phyloP scores from a whole-genome alignment of 768 basidiomycete genomes.

The Psilocybe tampanensis region DNA sequence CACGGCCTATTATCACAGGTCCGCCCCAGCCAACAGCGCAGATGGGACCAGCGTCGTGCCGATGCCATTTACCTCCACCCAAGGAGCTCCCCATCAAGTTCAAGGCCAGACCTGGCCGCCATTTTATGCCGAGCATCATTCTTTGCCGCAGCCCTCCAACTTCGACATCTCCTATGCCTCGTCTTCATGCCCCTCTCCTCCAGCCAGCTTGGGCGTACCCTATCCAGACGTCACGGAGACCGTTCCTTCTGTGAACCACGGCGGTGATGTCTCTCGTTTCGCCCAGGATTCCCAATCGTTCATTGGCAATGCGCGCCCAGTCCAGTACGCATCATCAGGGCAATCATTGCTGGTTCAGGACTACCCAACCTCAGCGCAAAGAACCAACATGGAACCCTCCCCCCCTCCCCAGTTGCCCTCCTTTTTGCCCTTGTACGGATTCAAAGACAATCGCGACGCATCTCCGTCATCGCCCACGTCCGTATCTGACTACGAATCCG shows the following conservation, averaged over 20 bases:
- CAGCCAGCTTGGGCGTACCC: background rate
- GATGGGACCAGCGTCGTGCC: background rate
- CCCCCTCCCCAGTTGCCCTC: constrained; percentile 8
- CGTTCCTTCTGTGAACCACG: background rate
- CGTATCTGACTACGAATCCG: constrained; percentile 16
- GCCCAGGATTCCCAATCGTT: background rate
- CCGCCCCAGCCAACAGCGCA: background rate
- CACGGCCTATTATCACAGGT: constrained; percentile 14
- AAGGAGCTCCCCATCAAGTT: constrained; percentile 7
- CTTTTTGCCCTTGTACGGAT: constrained; percentile 5
- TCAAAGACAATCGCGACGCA: constrained; percentile 19
- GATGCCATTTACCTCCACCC: constrained; percentile 7
- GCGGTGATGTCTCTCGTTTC: background rate
- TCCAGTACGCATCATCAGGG: constrained; percentile 6
- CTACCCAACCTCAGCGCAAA: constrained; percentile 26
- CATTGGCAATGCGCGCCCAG: background rate
- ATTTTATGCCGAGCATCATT: constrained; percentile 14
- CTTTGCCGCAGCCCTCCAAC: constrained; percentile 5
- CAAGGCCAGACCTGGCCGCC: constrained; percentile 15
- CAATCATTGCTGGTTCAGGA: constrained; percentile 10
- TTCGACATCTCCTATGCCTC: constrained; percentile 8
- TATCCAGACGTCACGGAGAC: background rate
- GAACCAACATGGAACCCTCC: constrained; percentile 6
- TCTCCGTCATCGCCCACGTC: constrained; percentile 24
- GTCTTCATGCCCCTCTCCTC: background rate